These are phyloP conservation scores for Trifolium subterraneum DNA, from an alignment of 306 rosid species.

Conservation along the genomic window DNA sequence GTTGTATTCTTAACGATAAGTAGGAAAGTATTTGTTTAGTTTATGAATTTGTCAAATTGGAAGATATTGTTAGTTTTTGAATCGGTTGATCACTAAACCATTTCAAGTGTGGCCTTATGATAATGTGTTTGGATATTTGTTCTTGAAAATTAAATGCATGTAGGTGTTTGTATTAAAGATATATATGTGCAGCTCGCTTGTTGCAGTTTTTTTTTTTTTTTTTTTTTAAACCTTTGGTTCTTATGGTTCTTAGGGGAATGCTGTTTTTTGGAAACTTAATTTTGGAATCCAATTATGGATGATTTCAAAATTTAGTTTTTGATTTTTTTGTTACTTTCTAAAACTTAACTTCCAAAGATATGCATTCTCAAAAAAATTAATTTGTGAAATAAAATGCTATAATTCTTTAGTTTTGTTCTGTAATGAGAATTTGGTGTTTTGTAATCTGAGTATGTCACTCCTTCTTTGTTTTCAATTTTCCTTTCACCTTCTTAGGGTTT, in stretches of 20 bases:
- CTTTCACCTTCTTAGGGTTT: too few species aligned
- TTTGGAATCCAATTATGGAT: not conserved
- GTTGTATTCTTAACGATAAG: not conserved
- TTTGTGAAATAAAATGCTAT: too few species aligned
- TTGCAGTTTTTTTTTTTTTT: not conserved
- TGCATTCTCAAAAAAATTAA: too few species aligned
- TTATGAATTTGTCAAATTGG: slow-evolving; percentile 11
- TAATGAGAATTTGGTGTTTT: too few species aligned
- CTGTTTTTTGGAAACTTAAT: not conserved
- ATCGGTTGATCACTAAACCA: slow-evolving; percentile 8
- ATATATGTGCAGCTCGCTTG: not conserved
- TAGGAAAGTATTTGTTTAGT: slow-evolving; percentile 12
- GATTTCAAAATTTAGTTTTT: not conserved
- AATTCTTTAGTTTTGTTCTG: too few species aligned
- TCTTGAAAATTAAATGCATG: not conserved
- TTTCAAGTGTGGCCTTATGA: not conserved
- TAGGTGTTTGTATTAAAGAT: not conserved
- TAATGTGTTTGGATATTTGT: slow-evolving; percentile 7
- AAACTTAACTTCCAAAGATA: too few species aligned
- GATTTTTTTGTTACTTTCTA: too few species aligned
- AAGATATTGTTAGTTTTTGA: slow-evolving; percentile 12
- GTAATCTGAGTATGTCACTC: too few species aligned
- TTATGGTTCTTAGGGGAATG: too few species aligned
- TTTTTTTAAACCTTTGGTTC: too few species aligned
- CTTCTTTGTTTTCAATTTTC: too few species aligned